Conservation (phyloP, 2,329 filamentous ascomycete species). For the Beauveria bassiana region DNA sequence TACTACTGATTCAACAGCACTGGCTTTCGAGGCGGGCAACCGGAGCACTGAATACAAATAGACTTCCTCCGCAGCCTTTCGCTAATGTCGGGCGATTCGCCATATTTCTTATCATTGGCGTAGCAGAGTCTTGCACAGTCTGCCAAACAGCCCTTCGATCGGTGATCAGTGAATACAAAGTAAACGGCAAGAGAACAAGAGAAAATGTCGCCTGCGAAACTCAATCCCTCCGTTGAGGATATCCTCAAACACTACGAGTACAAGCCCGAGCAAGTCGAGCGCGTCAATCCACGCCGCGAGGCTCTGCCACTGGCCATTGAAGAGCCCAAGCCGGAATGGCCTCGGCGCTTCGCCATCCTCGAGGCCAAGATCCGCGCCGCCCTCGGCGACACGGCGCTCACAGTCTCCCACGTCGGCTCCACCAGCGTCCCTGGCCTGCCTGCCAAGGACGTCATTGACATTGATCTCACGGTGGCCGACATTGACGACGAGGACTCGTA, state of each 20-base stretch:
- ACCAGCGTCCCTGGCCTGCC: conserved; percentile 36
- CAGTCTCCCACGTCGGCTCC: conserved; percentile 36
- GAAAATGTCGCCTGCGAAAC: neutral
- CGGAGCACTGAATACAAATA: neutral
- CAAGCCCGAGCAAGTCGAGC: conserved; percentile 9
- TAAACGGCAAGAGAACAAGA: neutral
- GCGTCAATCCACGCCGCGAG: conserved; percentile 7
- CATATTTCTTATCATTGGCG: too few species aligned
- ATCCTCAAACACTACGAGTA: conserved; percentile 5
- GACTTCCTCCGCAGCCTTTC: neutral
- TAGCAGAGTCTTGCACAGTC: too few species aligned
- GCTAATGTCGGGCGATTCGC: neutral
- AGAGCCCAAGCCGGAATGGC: conserved; percentile 10
- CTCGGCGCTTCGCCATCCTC: conserved; percentile 17
- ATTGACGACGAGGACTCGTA: conserved; percentile 29
- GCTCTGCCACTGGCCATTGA: conserved; percentile 8
- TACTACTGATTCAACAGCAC: neutral
- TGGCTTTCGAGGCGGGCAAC: neutral
- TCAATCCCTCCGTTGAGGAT: neutral
- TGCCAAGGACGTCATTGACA: conserved; percentile 40
- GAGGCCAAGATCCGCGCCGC: conserved; percentile 21
- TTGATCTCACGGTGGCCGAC: conserved; percentile 35
- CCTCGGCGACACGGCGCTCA: conserved; percentile 21
- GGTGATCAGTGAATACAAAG: neutral
- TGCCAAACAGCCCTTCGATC: too few species aligned